These are phyloP conservation scores for Alternaria rosae DNA, from an alignment of 2,329 filamentous ascomycete genomes.

Conservation along the genomic window DNA sequence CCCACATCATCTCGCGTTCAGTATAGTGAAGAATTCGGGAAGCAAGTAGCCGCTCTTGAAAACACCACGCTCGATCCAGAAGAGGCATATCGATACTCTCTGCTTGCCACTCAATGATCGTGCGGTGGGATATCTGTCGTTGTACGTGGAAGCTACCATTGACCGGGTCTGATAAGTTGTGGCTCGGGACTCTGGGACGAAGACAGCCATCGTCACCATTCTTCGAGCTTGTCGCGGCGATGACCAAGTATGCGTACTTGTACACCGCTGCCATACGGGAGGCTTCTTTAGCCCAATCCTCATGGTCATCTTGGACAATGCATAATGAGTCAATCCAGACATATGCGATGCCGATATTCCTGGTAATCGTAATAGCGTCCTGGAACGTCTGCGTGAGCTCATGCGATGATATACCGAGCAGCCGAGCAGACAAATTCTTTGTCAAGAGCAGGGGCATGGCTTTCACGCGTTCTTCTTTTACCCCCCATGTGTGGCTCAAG, in stretches of 20 bases:
- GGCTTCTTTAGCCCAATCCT: not conserved
- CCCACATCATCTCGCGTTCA: not conserved
- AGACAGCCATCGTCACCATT: not conserved
- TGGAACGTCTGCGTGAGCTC: not conserved
- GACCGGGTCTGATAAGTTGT: accelerated
- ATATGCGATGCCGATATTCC: not conserved
- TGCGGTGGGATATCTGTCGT: not conserved
- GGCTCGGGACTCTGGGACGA: accelerated
- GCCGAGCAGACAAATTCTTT: accelerated
- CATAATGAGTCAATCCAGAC: not conserved
- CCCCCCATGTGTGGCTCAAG: not conserved
- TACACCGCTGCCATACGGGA: not conserved
- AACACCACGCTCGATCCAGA: not conserved
- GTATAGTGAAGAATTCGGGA: not conserved
- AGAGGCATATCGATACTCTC: not conserved
- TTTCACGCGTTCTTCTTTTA: not conserved
- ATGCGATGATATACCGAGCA: accelerated
- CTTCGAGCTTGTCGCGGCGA: not conserved
- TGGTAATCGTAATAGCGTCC: accelerated
- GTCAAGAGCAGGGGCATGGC: not conserved
- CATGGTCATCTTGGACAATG: accelerated
- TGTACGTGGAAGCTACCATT: not conserved
- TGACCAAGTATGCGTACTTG: not conserved
- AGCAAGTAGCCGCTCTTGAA: not conserved
- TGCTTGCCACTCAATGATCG: not conserved